These are phyloP conservation scores for Fraxinus dipetala DNA, from an alignment of 305 asterid species.

Conservation along the genomic window DNA sequence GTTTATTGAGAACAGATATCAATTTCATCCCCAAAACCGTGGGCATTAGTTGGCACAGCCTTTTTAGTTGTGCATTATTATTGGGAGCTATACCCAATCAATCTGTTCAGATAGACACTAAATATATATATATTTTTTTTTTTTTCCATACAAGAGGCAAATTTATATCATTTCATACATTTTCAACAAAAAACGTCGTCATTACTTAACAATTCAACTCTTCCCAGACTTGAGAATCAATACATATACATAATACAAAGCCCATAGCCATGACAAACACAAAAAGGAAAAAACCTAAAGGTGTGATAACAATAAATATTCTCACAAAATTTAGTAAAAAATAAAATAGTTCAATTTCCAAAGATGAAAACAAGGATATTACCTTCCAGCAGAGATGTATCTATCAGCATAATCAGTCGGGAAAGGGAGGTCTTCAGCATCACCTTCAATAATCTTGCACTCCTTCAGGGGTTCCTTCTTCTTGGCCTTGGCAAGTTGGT, in stretches of 20 bases:
- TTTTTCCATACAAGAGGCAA: not conserved
- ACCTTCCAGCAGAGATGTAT: conserved; percentile 93
- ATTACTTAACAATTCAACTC: not conserved
- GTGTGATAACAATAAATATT: not conserved
- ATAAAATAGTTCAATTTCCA: not conserved
- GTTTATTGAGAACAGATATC: not conserved
- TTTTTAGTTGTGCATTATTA: not conserved
- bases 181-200: not conserved
- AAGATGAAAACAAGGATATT: not conserved
- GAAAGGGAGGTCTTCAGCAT: conserved; percentile 78
- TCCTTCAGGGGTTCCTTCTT: conserved; percentile 38
- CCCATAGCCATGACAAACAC: not conserved
- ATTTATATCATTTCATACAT: not conserved
- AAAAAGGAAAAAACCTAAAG: no score
- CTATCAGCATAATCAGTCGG: conserved; percentile 42
- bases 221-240: not conserved
- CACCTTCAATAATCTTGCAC: conserved; percentile 53
- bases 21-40: not conserved
- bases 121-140: no score
- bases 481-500: conserved; percentile 72
- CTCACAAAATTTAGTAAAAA: not conserved
- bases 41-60: not conserved
- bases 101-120: no score
- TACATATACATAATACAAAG: not conserved
- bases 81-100: not conserved